Conservation (phyloP, 441 rosid species). For the Rhodomyrtus psidioides region DNA sequence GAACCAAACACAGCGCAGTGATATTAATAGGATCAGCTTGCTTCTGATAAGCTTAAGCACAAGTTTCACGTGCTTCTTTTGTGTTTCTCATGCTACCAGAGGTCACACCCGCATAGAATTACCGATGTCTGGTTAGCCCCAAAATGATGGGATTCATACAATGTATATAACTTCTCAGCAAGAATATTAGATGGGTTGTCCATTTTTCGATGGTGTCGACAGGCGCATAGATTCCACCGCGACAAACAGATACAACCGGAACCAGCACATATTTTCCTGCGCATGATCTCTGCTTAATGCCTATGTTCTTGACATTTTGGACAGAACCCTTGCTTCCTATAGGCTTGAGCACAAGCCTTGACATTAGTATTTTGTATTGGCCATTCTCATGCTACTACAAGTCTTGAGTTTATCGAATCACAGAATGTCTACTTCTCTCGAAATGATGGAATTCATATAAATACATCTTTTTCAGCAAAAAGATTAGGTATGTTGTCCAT, state of each 20-base stretch:
- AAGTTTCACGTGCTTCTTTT: not conserved
- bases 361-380: not conserved
- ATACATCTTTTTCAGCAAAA: slow-evolving; percentile 19
- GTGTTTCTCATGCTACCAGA: not conserved
- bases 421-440: not conserved
- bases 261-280: not conserved
- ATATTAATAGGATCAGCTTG: not conserved
- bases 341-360: not conserved
- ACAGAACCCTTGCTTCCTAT: not conserved
- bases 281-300: slow-evolving; percentile 2
- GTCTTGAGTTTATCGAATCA: not conserved
- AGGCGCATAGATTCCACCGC: not conserved
- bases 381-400: not conserved
- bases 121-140: not conserved
- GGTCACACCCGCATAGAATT: not conserved
- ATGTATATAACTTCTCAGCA: slow-evolving; percentile 8
- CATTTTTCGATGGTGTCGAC: slow-evolving; percentile 17
- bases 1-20: not conserved
- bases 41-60: not conserved
- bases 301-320: not conserved
- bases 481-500: not conserved
- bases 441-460: not conserved
- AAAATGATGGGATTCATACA: not conserved
- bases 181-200: not conserved
- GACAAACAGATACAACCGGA: not conserved